A percentile compares a stretch with the other conserved stretches of the same genome.
Evolutionary conservation across 441 rosid species (phyloP).

Genomic region (Eutrema salsugineum): DNA sequence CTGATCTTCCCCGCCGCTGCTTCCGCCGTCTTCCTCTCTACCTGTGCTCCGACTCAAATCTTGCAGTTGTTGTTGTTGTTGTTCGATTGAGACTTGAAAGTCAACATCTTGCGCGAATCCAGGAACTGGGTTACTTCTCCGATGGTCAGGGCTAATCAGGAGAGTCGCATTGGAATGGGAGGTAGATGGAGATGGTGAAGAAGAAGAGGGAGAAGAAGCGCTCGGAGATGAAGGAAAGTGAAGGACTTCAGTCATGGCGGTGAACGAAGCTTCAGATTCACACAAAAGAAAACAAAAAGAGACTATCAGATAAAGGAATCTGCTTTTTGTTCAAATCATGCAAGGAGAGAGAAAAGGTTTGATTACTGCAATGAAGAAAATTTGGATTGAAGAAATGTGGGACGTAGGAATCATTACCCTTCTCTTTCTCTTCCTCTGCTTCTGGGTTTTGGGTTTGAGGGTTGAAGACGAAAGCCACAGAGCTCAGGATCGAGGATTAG

Average conservation of each 20-base stretch:
- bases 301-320: background rate
- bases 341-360: background rate
- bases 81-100: constrained; percentile 18
- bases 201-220: constrained; percentile 29
- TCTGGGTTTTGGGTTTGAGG: constrained; percentile 4
- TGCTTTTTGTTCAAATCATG: background rate
- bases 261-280: constrained; percentile 10
- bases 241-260: constrained; percentile 67
- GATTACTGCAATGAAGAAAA: constrained; percentile 36
- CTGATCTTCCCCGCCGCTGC: constrained; percentile 44
- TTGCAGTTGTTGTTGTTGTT: background rate
- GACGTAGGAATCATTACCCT: constrained; percentile 41
- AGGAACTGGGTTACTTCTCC: constrained; percentile 31
- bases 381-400: constrained; percentile 40
- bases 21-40: constrained; percentile 23
- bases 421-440: background rate
- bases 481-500: background rate
- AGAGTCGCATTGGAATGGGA: constrained; percentile 19
- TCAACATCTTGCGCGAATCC: constrained; percentile 29
- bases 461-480: constrained; percentile 33
- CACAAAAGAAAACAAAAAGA: background rate
- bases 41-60: constrained; percentile 14
- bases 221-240: constrained; percentile 57
- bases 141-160: constrained; percentile 10
- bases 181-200: constrained; percentile 30